Evolutionary conservation across 2,329 filamentous ascomycete species (phyloP).

Genomic region (Lachnellula willkommii): DNA sequence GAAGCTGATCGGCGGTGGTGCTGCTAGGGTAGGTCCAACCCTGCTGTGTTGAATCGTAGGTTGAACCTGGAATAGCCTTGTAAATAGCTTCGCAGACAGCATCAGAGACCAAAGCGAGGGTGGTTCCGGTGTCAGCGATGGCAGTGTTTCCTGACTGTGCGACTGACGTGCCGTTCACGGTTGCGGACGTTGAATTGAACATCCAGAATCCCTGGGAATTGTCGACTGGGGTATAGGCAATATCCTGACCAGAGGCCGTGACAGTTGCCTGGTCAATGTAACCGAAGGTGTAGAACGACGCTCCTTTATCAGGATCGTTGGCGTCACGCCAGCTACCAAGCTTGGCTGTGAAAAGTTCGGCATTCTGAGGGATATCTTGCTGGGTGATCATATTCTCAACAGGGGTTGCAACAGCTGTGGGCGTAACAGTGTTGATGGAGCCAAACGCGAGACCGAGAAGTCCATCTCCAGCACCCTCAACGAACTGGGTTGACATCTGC

Average conservation of each 20-base stretch:
- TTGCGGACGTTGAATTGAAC: constrained; percentile 52
- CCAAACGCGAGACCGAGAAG: constrained; percentile 62
- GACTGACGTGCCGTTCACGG: constrained; percentile 52
- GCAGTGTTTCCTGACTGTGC: constrained; percentile 53
- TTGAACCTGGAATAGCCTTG: constrained; percentile 54
- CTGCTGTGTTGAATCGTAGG: constrained; percentile 50
- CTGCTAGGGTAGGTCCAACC: constrained; percentile 59
- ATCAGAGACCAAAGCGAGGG: constrained; percentile 61
- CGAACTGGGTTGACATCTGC: constrained; percentile 53
- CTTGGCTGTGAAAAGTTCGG: constrained; percentile 54
- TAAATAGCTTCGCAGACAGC: constrained; percentile 57
- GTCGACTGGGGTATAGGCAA: constrained; percentile 58
- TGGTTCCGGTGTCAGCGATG: constrained; percentile 68
- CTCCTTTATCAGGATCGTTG: constrained; percentile 33
- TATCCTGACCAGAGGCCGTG: constrained; percentile 45
- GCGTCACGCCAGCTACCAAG: constrained; percentile 50
- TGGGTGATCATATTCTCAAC: constrained; percentile 65
- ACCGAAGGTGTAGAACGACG: constrained; percentile 69
- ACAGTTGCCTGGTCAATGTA: constrained; percentile 62
- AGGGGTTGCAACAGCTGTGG: constrained; percentile 52
- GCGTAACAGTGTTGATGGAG: constrained; percentile 57
- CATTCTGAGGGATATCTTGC: constrained; percentile 42
- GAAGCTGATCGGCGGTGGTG: constrained; percentile 48
- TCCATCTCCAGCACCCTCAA: constrained; percentile 53
- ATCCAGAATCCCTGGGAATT: constrained; percentile 64